Conservation (phyloP, 2,329 filamentous ascomycete genomes). For the Akanthomyces muscarius region DNA sequence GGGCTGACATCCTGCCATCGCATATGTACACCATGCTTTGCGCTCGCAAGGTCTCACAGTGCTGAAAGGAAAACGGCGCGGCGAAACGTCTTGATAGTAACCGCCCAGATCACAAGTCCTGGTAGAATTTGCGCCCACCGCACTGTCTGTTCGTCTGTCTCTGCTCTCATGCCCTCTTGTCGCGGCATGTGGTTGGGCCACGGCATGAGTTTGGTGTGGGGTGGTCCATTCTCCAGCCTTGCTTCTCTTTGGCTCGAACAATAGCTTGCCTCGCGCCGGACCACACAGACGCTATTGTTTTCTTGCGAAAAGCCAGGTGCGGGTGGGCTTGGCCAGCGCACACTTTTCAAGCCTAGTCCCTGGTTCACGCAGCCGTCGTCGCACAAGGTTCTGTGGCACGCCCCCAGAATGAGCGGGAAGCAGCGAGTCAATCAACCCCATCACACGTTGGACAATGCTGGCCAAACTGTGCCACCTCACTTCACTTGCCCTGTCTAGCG, state of each 20-base stretch:
- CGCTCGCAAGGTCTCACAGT: background rate
- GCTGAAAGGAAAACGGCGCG: background rate
- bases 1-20: background rate
- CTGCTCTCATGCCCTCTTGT: background rate
- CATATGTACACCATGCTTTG: background rate
- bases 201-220: background rate
- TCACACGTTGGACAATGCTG: background rate
- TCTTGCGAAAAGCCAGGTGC: background rate
- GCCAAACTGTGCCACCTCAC: slow-evolving; percentile 2
- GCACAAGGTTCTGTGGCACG: slow-evolving; percentile 6
- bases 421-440: background rate
- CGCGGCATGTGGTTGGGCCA: slow-evolving; percentile 1
- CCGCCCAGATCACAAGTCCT: background rate
- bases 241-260: slow-evolving; percentile 3
- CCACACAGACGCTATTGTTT: slow-evolving; percentile 6
- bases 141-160: background rate
- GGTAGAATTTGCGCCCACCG: background rate
- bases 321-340: slow-evolving; percentile 10
- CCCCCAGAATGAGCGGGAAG: background rate
- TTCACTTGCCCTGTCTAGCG: background rate
- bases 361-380: slow-evolving; percentile 11
- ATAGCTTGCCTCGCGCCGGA: background rate
- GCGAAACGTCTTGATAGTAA: background rate
- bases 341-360: slow-evolving; percentile 6
- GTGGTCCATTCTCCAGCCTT: background rate